phyloP scores from a whole-genome alignment of 495 filamentous ascomycete genomes.

The Thozetella sp. region DNA sequence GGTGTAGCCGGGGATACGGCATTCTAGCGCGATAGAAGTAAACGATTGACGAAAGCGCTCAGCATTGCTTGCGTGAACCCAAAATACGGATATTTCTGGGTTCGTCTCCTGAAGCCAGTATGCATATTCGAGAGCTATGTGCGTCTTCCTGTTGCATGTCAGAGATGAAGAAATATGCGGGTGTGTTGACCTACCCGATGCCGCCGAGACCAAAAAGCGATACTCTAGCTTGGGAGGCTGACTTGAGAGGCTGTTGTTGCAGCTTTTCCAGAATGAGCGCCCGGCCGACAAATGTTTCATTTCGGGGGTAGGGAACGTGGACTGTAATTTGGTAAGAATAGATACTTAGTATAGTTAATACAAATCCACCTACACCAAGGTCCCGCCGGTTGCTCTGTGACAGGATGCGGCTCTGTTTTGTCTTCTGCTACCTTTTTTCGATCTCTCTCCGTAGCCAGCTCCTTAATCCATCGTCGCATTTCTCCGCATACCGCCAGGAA shows the following conservation, averaged over 20 bases:
- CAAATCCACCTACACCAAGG: no score
- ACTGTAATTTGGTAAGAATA: no score
- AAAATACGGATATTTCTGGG: constrained; percentile 44
- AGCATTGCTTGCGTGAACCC: constrained; percentile 41
- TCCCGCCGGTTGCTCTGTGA: no score
- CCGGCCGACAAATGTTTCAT: constrained; percentile 43
- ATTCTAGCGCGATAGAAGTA: constrained; percentile 35
- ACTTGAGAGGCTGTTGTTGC: constrained; percentile 12
- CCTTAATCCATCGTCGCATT: constrained; percentile 19
- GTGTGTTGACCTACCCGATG: constrained; percentile 37
- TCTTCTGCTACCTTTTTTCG: background rate
- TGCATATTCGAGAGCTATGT: constrained; percentile 53
- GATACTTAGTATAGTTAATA: no score
- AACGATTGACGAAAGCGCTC: constrained; percentile 44
- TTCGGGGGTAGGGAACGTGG: constrained; percentile 20
- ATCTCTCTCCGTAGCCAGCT: background rate
- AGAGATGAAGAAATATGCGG: constrained; percentile 1
- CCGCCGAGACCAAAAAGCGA: constrained; percentile 49
- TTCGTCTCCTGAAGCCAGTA: constrained; percentile 34
- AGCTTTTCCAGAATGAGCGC: constrained; percentile 33
- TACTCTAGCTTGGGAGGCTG: constrained; percentile 14
- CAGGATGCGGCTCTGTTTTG: no score
- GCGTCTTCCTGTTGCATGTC: constrained; percentile 43
- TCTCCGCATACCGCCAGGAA: constrained; percentile 17
- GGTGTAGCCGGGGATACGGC: constrained; percentile 26